These are phyloP conservation scores for Phaffia australis DNA, from an alignment of 768 basidiomycete species.

Conservation along the genomic window DNA sequence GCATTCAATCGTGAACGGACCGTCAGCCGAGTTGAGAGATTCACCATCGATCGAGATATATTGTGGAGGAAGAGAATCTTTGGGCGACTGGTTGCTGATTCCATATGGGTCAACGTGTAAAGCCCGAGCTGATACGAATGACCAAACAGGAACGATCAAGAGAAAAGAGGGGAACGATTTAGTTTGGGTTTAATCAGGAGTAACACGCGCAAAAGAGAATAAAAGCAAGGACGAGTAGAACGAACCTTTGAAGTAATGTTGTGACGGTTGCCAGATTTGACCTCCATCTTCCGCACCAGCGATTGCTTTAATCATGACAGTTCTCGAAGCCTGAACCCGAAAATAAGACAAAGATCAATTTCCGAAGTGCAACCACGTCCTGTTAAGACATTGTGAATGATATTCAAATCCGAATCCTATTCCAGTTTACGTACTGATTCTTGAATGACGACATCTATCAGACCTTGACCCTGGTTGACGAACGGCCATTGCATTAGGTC, in stretches of 20 bases:
- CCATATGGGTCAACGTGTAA: conserved; percentile 1
- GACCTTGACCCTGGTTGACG: conserved; percentile 32
- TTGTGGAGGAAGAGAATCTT: neutral
- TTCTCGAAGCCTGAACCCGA: neutral
- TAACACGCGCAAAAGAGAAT: neutral
- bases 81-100: no score
- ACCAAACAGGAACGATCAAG: no score
- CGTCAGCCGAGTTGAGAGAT: neutral
- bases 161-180: no score
- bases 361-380: no score
- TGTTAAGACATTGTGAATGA: no score
- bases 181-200: neutral
- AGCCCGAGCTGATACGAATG: neutral
- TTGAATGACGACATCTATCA: conserved; percentile 37
- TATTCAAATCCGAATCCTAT: no score
- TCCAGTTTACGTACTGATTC: neutral
- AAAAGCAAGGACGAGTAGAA: neutral
- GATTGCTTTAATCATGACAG: conserved; percentile 3
- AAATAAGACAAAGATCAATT: neutral
- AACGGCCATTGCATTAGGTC: conserved; percentile 39
- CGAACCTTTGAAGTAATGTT: conserved; percentile 14
- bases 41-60: conserved; percentile 18
- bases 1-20: conserved; percentile 7
- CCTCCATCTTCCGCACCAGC: neutral
- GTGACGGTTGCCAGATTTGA: neutral